Base-by-base conservation (phyloP, 805 yeast genomes). In the Zygosaccharomyces lentus region DNA sequence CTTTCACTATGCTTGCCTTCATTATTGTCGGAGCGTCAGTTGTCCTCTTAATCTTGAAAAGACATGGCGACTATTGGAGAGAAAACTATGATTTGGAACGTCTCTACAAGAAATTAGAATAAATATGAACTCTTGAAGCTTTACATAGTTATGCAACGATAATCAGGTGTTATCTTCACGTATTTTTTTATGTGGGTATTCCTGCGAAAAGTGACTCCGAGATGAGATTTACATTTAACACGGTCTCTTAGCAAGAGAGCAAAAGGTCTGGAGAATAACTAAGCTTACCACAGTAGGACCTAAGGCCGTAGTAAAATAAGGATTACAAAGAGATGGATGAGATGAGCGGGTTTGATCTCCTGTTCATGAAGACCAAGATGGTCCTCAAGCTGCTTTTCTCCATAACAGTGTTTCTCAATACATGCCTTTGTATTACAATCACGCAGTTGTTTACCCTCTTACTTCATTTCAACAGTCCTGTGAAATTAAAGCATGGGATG, bases 1-100 rank as follows among this genome's bases (percentile, higher is more conserved):
- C 86, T 46, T 81, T 77, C 53, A 72, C 84, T 3, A 82, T 87
- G 57, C 65, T 82, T 43, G 80, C 85, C 2, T 84, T 87, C 8
- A 54, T 82, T 2, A 69, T 81, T 9, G 55, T 74, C 1, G 65
- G 72, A 1, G 55, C 77, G 16, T 66, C 81, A 2, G 36, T 68
- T 1, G 55, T 71, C 2, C 57, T 84, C 23, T 23, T 73, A 2
- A 52, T 77, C 3, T 66, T 83, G 51, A 82, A 81, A 59, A 67
- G 56, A 48, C 68, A 68, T 26, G 87, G 90, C 19, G 74, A 74
- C n/a, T 56, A 74, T 45, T 80, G 83, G 76, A 73, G 90, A 55
- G 82, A 81, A 38, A 72, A 73, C 37, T 82, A 75, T 56, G 84
- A 83, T 58, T 60, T 84, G 16, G 76, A 77, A 41, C 64, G 66